A percentile compares a stretch with the other conserved stretches of the same genome.
These are phyloP conservation scores for Capillidium heterosporum DNA, from an alignment of 371 early-diverging fungal genomes.

Conservation along the genomic window DNA sequence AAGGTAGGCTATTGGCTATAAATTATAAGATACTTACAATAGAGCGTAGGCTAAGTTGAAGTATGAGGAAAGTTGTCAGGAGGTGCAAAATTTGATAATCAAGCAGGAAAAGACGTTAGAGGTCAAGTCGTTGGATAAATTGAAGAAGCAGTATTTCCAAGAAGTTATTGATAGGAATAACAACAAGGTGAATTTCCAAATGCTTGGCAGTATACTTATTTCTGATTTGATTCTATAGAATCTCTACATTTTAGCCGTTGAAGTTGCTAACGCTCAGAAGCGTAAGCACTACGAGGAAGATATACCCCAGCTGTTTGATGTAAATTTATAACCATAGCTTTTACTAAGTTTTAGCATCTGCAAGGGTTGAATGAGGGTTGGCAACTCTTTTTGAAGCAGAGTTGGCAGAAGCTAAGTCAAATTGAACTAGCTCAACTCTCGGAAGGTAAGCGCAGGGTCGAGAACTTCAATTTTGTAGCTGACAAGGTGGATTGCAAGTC, in stretches of 20 bases:
- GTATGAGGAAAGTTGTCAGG: slow-evolving; percentile 49
- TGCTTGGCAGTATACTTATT: no score
- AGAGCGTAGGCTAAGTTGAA: slow-evolving; percentile 21
- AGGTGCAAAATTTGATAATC: slow-evolving; percentile 31
- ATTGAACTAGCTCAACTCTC: slow-evolving; percentile 14
- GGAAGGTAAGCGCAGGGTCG: slow-evolving; percentile 16
- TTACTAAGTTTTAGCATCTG: slow-evolving; percentile 24
- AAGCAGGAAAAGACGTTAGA: slow-evolving; percentile 30
- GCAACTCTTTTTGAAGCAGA: slow-evolving; percentile 20
- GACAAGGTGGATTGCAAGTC: background rate
- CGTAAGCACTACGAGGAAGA: slow-evolving; percentile 36
- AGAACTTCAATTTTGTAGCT: slow-evolving; percentile 21
- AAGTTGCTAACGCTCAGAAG: slow-evolving; percentile 35
- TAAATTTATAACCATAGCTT: slow-evolving; percentile 12
- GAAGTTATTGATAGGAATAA: slow-evolving; percentile 58
- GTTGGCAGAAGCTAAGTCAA: slow-evolving; percentile 23
- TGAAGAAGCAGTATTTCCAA: slow-evolving; percentile 31
- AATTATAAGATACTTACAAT: background rate
- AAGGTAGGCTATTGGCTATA: slow-evolving; percentile 20
- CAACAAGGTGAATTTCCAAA: slow-evolving; percentile 31
- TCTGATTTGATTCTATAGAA: slow-evolving; percentile 22
- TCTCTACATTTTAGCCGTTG: slow-evolving; percentile 32
- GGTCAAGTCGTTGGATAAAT: slow-evolving; percentile 27
- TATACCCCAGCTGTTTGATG: slow-evolving; percentile 36
- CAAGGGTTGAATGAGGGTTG: slow-evolving; percentile 35